Conservation (phyloP, 345 rosid genomes). For the Noccaea bulbosa region DNA sequence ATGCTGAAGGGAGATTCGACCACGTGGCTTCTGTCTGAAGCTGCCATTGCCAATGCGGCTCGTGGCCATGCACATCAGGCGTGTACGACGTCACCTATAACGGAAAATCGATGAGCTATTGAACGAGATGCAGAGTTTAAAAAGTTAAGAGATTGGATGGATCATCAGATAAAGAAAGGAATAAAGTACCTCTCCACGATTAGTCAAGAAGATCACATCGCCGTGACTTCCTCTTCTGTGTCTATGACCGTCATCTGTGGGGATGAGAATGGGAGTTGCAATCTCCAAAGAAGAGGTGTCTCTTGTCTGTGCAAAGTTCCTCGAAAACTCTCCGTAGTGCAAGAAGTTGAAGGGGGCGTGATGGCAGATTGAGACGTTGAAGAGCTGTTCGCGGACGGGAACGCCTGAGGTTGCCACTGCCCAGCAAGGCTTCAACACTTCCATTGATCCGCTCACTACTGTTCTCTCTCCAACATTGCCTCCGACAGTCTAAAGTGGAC, state of each 20-base stretch:
- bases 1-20: constrained; percentile 91
- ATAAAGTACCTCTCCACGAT: constrained; percentile 86
- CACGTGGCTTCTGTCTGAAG: constrained; percentile 87
- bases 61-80: constrained; percentile 84
- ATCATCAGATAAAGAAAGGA: constrained; percentile 8
- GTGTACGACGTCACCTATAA: constrained; percentile 88
- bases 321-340: constrained; percentile 77
- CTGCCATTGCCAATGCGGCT: constrained; percentile 81
- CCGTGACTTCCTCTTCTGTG: constrained; percentile 89
- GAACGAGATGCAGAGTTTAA: constrained; percentile 6
- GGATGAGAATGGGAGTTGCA: constrained; percentile 93
- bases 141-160: not conserved
- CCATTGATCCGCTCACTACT: constrained; percentile 82
- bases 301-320: constrained; percentile 64
- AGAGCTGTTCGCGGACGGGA: constrained; percentile 91
- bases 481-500: constrained; percentile 78
- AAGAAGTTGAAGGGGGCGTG: constrained; percentile 77
- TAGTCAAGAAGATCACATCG: constrained; percentile 90
- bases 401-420: constrained; percentile 99
- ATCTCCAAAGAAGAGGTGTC: constrained; percentile 79
- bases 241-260: constrained; percentile 78
- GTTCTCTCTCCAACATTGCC: constrained; percentile 86
- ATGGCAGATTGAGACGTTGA: constrained; percentile 94
- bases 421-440: constrained; percentile 85
- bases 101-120: not conserved